These are phyloP conservation scores for Grosmannia clavigera DNA, from an alignment of 2,329 filamentous ascomycete species.

Conservation along the genomic window DNA sequence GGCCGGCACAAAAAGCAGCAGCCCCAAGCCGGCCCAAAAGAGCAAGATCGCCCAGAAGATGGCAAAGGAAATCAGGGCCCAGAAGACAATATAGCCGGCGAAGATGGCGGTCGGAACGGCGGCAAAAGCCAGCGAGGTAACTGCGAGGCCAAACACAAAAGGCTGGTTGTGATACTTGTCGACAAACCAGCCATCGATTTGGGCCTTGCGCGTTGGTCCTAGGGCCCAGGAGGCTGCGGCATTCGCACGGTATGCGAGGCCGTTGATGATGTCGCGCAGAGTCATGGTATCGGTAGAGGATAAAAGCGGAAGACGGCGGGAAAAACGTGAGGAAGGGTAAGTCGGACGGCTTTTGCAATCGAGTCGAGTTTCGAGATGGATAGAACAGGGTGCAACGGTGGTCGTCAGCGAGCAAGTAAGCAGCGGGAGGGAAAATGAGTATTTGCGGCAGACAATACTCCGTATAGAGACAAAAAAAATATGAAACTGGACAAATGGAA, in stretches of 20 bases:
- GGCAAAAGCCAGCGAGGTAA: neutral
- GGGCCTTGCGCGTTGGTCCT: neutral
- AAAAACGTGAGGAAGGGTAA: neutral
- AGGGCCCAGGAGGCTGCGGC: neutral
- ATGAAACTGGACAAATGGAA: neutral
- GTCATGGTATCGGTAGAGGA: neutral
- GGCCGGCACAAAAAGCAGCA: slow-evolving; percentile 10
- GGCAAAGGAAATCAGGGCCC: slow-evolving; percentile 7
- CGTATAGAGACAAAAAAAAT: neutral
- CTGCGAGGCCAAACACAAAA: neutral
- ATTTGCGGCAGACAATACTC: neutral
- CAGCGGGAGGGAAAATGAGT: neutral
- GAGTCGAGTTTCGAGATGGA: neutral
- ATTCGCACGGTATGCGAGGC: neutral
- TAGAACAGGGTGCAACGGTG: neutral
- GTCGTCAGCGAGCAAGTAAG: neutral
- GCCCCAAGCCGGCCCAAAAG: slow-evolving; percentile 11
- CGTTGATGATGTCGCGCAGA: neutral
- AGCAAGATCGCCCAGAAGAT: slow-evolving; percentile 10
- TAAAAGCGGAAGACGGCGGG: neutral
- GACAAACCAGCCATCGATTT: neutral
- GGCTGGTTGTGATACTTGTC: slow-evolving; percentile 2
- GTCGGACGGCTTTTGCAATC: neutral
- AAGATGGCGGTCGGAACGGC: slow-evolving; percentile 2
- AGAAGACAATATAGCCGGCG: slow-evolving; percentile 6